Evolutionary conservation across 345 rosid species (phyloP).

Genomic region (Populus simonii): DNA sequence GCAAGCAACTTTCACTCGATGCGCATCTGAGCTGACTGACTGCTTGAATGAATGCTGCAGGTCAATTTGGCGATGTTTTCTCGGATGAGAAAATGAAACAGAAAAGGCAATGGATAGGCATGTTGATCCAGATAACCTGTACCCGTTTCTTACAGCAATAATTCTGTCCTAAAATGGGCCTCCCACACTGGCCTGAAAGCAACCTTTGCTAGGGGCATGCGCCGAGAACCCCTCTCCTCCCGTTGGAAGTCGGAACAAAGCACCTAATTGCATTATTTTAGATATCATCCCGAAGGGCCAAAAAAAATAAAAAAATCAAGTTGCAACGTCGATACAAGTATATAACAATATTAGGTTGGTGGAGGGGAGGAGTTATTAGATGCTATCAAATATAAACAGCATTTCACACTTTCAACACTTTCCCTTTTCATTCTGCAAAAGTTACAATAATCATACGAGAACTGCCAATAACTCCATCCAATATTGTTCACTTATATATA

Average conservation of each 20-base stretch:
- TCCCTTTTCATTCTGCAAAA: too few relatives aligned
- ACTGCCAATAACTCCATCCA: neutral
- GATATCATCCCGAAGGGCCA: too few relatives aligned
- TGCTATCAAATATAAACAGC: too few relatives aligned
- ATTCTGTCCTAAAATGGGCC: slow-evolving; percentile 7
- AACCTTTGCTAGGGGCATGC: neutral
- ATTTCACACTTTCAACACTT: too few relatives aligned
- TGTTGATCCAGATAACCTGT: neutral
- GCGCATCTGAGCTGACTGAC: neutral
- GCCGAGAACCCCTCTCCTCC: neutral
- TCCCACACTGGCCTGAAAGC: neutral
- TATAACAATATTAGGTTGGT: too few relatives aligned
- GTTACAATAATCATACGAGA: too few relatives aligned
- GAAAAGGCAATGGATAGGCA: neutral
- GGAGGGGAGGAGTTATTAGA: too few relatives aligned
- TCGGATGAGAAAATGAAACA: neutral
- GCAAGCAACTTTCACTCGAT: slow-evolving; percentile 1
- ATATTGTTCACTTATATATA: too few relatives aligned
- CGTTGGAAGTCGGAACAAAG: too few relatives aligned
- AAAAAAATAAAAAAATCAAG: too few relatives aligned
- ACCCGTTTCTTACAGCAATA: neutral
- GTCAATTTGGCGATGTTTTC: neutral
- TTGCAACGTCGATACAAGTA: neutral
- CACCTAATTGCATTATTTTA: too few relatives aligned
- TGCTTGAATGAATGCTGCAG: neutral